A percentile compares a stretch with the other conserved stretches of the same genome.
Evolutionary conservation across 139 green algal species (phyloP).

Genomic region (Chlorella vulgaris): DNA sequence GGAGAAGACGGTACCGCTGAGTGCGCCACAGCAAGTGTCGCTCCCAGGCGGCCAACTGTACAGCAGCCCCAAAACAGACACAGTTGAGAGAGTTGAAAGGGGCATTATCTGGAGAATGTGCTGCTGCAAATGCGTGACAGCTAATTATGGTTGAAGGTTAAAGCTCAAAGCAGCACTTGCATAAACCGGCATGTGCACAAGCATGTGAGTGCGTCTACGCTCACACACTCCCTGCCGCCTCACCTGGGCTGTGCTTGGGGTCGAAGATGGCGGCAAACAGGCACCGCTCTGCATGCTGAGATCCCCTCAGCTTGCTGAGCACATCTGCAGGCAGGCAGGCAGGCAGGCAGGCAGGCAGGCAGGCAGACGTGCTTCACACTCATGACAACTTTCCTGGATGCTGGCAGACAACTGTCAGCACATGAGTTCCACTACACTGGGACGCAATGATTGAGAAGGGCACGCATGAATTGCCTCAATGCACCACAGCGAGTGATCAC

Average conservation of each 20-base stretch:
- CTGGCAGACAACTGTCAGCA: not conserved
- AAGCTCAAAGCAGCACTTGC: not conserved
- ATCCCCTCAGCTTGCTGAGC: slow-evolving; percentile 39
- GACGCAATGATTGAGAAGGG: not conserved
- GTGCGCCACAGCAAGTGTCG: not conserved
- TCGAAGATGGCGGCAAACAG: slow-evolving; percentile 56
- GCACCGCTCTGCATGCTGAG: slow-evolving; percentile 6
- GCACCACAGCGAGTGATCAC: slow-evolving; percentile 32
- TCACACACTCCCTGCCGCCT: too few species aligned
- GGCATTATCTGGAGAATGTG: too few species aligned
- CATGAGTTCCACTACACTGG: not conserved
- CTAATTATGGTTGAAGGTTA: too few species aligned
- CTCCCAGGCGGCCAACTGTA: slow-evolving; percentile 12
- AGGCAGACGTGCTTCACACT: not conserved
- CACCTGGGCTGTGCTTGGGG: slow-evolving; percentile 24
- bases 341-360: not conserved
- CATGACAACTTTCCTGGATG: not conserved
- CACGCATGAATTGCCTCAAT: too few species aligned
- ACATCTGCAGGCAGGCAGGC: slow-evolving; percentile 67
- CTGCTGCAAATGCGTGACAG: too few species aligned
- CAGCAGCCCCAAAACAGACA: not conserved
- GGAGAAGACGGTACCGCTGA: slow-evolving; percentile 3
- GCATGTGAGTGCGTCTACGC: too few species aligned
- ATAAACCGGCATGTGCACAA: too few species aligned
- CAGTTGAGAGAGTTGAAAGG: not conserved